Evolutionary conservation across 1,284 basidiomycete genomes (phyloP), one percentile per base, ranked within the genome.

Genomic region (Pseudozyma hubeiensis): DNA sequence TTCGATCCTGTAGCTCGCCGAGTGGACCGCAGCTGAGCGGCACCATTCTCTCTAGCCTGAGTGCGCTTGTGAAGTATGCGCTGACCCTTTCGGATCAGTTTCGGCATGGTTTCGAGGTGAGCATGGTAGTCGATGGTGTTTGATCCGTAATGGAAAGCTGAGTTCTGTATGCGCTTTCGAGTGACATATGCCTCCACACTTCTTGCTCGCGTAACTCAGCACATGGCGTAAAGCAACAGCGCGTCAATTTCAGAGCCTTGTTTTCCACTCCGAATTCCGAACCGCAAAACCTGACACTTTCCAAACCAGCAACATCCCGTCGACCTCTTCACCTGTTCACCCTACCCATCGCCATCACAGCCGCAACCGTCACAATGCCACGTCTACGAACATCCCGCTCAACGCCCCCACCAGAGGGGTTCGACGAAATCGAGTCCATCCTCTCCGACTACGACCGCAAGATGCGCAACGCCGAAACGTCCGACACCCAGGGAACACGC

Each of bases 401-500:
- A 9, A 97, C 96, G 87, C 90, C 90, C 66, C 95, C 96, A 40
- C 97, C 97, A 57, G 95, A 97, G 86, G 97, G 97, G 7, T 99
- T 90, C 79, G 97, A 99, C 85, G 97, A 99, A 69, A 94, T 98
- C 59, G 94, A 96, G 49, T 31, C 60, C 29, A 81, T 84, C 57
- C 73, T 84, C 57, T 81, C 83, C 13, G 80, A 81, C 35, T 84
- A 84, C 73, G 78, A 80, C 46, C 76, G 81, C 24, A 77, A 78
- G 64, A 84, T 84, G 82, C 77, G 82, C 37, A 80, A 84, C 53
- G 82, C 81, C 11, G 97, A 99, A 88, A 97, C 94, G 81, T 95
- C 98, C 86, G 90, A 91, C 8, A 94, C 97, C 82, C 97, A 99
- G 85, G 96, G 96, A 67, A 99, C 99, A 86, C 91, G 97, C 83